Evolutionary conservation across 1,284 basidiomycete species (phyloP).

Genomic region (Pascua sp.): DNA sequence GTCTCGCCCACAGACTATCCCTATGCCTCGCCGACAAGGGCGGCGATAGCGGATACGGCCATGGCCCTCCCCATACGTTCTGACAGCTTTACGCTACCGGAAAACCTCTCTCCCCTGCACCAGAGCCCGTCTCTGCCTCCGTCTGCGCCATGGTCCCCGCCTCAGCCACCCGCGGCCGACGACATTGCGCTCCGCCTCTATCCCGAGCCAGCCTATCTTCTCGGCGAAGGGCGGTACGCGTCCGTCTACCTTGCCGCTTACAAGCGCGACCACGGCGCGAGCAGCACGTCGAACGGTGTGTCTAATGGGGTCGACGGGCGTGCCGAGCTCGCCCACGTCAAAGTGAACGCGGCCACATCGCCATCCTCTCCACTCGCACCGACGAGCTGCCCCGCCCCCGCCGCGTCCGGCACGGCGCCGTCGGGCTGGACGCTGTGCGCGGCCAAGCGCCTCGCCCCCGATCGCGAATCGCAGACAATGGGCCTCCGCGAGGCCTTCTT

Average conservation of each 20-base stretch:
- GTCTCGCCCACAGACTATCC: too few relatives aligned
- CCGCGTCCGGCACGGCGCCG: not conserved
- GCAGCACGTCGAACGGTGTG: not conserved
- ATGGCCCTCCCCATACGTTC: too few relatives aligned
- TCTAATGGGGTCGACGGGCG: slow-evolving; percentile 1
- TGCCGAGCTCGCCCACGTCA: not conserved
- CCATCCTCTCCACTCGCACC: too few relatives aligned
- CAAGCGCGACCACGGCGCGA: slow-evolving; percentile 12
- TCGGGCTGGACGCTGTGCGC: slow-evolving; percentile 49
- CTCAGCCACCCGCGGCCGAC: slow-evolving; percentile 30
- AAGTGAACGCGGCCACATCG: too few relatives aligned
- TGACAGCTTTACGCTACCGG: too few relatives aligned
- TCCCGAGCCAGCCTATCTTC: slow-evolving; percentile 36
- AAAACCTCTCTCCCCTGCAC: slow-evolving; percentile 33
- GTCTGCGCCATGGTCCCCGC: slow-evolving; percentile 27
- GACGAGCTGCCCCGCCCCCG: not conserved
- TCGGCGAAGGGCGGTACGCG: slow-evolving; percentile 52
- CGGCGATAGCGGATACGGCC: too few relatives aligned
- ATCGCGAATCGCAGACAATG: slow-evolving; percentile 51
- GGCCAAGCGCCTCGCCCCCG: slow-evolving; percentile 49
- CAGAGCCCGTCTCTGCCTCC: slow-evolving; percentile 35
- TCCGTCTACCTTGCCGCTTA: slow-evolving; percentile 50
- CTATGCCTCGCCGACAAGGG: too few relatives aligned
- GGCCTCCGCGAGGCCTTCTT: slow-evolving; percentile 53
- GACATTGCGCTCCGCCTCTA: slow-evolving; percentile 39